Evolutionary conservation across 768 basidiomycete genomes (phyloP), one percentile per base, ranked within the genome.

Genomic region (Lactifluus pinguis): DNA sequence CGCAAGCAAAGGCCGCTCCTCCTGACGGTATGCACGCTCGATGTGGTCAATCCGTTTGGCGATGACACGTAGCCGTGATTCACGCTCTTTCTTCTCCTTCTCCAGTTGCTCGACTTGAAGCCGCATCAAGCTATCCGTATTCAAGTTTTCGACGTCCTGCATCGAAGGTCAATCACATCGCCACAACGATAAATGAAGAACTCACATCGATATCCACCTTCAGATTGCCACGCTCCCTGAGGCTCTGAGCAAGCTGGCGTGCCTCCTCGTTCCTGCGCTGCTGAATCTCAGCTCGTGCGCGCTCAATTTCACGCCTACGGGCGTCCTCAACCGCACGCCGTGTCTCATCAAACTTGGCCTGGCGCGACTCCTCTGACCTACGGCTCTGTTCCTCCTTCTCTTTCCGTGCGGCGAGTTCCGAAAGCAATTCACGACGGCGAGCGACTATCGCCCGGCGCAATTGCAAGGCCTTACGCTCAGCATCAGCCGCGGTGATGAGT

Each of bases 81-180:
- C 80, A 65, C 91, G 77, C 66, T 93, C 89, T 68, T 84, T 87
- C 80, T 94, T 95, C 76, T 98, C 95, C 76, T 95, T 97, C 76
- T 97, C 97, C 49, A 98, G 80, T 70, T 98, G 93, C 66, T 92
- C 86, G 41, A 97, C 93, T 72, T 97, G 94, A 66, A 97, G 83
- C 34, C 81, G 83, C 72, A 98, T 87, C 63, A 98, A 82, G 50
- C 84, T 83, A 68, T 90, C 87, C 9, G 92, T 93, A 72, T 92
- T 92, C 63, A 89, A 78, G 53, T 83, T 84, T 67, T 92, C 89
- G 72, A 94, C 79, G 69, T 89, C 86, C 88, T 92, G 64, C 25
- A 55, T 11, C 49, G 45, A 38, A 13, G 19, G 34, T 38, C 38
- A 38, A 38, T 59, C 21, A 66, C 63, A 51, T 13, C 39, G 45